These are phyloP conservation scores for Brettanomyces naardenensis DNA, from an alignment of 805 yeast species.

Conservation along the genomic window DNA sequence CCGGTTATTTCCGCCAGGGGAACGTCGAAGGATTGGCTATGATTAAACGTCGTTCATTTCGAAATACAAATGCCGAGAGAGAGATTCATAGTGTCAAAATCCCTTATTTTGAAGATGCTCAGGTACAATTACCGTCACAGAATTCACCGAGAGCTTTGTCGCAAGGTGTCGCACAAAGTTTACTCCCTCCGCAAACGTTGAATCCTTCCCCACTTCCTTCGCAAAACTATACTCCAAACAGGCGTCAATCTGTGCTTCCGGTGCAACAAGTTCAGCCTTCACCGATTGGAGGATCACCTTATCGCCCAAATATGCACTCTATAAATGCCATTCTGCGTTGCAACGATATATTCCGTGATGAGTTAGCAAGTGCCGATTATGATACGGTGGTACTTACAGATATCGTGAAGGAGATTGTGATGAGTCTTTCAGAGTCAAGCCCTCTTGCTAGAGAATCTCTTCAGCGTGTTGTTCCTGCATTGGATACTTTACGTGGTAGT, in stretches of 20 bases:
- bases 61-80: slow-evolving; percentile 21
- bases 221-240: slow-evolving; percentile 1
- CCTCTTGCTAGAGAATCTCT: slow-evolving; percentile 3
- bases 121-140: slow-evolving; percentile 3
- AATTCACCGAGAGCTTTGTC: background rate
- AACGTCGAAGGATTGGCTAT: slow-evolving; percentile 63
- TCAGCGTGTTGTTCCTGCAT: slow-evolving; percentile 10
- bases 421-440: background rate
- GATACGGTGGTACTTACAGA: slow-evolving; percentile 50
- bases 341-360: too few relatives aligned
- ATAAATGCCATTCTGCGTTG: too few relatives aligned
- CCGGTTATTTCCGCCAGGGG: slow-evolving; percentile 73
- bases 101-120: slow-evolving; percentile 3
- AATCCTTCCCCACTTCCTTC: too few relatives aligned
- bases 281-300: too few relatives aligned
- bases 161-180: too few relatives aligned
- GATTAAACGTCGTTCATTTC: slow-evolving; percentile 67
- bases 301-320: too few relatives aligned
- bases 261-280: too few relatives aligned
- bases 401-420: slow-evolving; percentile 18
- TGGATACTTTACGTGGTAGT: slow-evolving; percentile 21
- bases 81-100: slow-evolving; percentile 23
- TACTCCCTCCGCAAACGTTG: too few relatives aligned
- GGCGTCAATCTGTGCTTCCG: too few relatives aligned
- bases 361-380: slow-evolving; percentile 38